Evolutionary conservation across 2,329 filamentous ascomycete species (phyloP).

Genomic region (Neonectria ditissima): DNA sequence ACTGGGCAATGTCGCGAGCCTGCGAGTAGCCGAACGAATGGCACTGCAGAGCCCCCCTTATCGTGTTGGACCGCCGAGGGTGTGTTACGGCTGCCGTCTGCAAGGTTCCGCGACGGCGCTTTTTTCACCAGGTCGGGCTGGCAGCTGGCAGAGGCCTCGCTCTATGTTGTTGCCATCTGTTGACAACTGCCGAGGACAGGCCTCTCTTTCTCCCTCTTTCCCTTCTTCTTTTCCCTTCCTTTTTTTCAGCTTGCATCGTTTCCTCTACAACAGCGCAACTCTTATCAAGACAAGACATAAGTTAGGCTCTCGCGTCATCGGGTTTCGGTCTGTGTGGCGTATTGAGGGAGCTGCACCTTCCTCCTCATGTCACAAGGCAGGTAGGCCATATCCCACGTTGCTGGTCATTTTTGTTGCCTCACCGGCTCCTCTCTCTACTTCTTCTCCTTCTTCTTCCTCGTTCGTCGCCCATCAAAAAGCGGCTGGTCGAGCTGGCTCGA

Average conservation of each 20-base stretch:
- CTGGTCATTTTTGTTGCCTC: background rate
- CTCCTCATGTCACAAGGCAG: background rate
- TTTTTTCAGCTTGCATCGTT: background rate
- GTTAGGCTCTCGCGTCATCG: background rate
- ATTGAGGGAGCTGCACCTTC: conserved; percentile 6
- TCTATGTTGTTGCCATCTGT: background rate
- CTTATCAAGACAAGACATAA: background rate
- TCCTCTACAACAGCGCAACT: background rate
- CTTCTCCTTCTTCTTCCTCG: background rate
- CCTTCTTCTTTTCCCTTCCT: background rate
- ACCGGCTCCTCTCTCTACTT: background rate
- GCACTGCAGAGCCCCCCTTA: background rate
- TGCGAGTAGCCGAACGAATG: conserved; percentile 25
- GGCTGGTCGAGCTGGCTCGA: conserved; percentile 18
- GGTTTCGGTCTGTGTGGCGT: background rate
- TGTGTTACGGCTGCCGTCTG: conserved; percentile 1
- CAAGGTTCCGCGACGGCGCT: background rate
- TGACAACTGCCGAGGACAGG: background rate
- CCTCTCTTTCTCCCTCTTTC: background rate
- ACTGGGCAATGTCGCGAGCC: conserved; percentile 11
- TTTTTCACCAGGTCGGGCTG: background rate
- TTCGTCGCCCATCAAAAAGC: background rate
- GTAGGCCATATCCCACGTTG: background rate
- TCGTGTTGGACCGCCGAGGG: conserved; percentile 1
- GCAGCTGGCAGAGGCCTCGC: background rate